Conservation (phyloP, 148 eudicot genomes). For the Silene latifolia region DNA sequence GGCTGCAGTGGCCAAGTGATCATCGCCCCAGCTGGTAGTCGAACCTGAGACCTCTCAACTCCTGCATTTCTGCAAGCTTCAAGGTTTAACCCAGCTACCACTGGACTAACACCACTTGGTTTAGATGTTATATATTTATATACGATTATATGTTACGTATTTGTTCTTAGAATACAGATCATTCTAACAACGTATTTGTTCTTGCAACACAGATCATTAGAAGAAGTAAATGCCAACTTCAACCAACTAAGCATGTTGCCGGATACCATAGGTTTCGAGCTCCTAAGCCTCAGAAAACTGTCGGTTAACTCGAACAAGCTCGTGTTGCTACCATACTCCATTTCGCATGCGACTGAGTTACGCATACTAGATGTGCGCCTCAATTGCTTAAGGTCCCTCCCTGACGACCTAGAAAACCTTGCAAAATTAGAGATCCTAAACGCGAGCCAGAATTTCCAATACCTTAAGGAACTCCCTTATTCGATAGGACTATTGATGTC, state of each 20-base stretch:
- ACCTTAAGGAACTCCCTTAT: slow-evolving; percentile 48
- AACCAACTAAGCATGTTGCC: slow-evolving; percentile 53
- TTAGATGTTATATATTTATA: too few species aligned
- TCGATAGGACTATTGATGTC: slow-evolving; percentile 67
- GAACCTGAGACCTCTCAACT: too few species aligned
- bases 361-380: slow-evolving; percentile 57
- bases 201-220: slow-evolving; percentile 35
- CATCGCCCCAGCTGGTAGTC: too few species aligned
- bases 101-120: too few species aligned
- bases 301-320: slow-evolving; percentile 73
- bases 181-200: neutral
- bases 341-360: slow-evolving; percentile 55
- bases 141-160: too few species aligned
- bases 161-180: too few species aligned
- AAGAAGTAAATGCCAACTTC: slow-evolving; percentile 65
- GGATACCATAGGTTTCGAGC: slow-evolving; percentile 71
- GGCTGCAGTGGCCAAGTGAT: too few species aligned
- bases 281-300: slow-evolving; percentile 48
- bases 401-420: slow-evolving; percentile 71
- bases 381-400: slow-evolving; percentile 67
- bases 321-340: slow-evolving; percentile 48
- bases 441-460: slow-evolving; percentile 66
- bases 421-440: slow-evolving; percentile 56
- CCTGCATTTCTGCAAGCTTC: too few species aligned
- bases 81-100: too few species aligned